Percentiles rank a stretch among this genome's conserved stretches.
Conservation (phyloP, 257 asterid genomes). For the Vinca minor region DNA sequence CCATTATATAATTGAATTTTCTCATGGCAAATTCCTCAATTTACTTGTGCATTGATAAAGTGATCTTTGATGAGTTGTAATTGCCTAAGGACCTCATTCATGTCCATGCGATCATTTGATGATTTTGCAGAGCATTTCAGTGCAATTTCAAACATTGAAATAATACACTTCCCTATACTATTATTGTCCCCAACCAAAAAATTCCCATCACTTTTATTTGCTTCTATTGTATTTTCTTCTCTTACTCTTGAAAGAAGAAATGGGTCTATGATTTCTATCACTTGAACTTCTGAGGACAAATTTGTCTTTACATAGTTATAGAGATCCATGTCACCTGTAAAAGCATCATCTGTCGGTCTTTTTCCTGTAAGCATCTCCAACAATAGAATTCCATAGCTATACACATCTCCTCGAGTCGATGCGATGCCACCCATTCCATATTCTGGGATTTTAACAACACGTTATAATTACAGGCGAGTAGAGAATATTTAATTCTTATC, state of each 20-base stretch:
- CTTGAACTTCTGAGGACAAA: background rate
- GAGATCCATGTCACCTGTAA: background rate
- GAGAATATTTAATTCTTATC: too few species aligned
- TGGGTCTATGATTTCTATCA: background rate
- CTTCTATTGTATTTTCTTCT: background rate
- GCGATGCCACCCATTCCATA: background rate
- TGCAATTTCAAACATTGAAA: too few species aligned
- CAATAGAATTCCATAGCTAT: background rate
- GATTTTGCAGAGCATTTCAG: too few species aligned
- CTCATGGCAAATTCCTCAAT: too few species aligned
- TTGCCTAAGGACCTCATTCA: too few species aligned
- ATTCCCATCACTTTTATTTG: background rate
- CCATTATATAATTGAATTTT: too few species aligned
- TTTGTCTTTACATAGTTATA: background rate
- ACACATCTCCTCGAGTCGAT: conserved; percentile 1
- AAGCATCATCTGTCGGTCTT: conserved; percentile 3
- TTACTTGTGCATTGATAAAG: too few species aligned
- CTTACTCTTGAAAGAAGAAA: background rate
- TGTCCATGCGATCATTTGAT: too few species aligned
- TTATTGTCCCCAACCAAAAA: too few species aligned
- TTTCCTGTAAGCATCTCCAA: background rate
- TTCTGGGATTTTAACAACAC: background rate
- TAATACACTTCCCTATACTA: too few species aligned
- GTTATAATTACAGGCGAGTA: too few species aligned
- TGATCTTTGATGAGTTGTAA: too few species aligned